Evolutionary conservation across 805 yeast genomes (phyloP).

Genomic region (Blastobotrys parvus): DNA sequence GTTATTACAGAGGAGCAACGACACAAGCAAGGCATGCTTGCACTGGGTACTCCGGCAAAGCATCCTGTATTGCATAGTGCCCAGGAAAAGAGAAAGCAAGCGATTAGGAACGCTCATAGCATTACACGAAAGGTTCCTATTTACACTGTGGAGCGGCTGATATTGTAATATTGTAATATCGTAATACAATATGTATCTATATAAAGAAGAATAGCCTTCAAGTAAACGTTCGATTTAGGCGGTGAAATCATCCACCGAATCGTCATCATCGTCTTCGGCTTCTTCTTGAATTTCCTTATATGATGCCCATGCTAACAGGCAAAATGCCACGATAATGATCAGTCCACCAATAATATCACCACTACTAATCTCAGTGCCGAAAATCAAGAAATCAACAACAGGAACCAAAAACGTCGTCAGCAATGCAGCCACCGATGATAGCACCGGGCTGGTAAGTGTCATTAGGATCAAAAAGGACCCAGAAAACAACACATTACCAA

Average conservation of each 20-base stretch:
- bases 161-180: slow-evolving; percentile 10
- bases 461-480: slow-evolving; percentile 66
- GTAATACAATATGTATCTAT: too few relatives aligned
- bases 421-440: slow-evolving; percentile 58
- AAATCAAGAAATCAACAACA: slow-evolving; percentile 59
- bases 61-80: neutral
- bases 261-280: slow-evolving; percentile 25
- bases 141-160: slow-evolving; percentile 27
- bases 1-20: slow-evolving; percentile 12
- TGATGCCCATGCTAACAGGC: slow-evolving; percentile 37
- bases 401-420: slow-evolving; percentile 78
- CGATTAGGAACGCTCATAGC: slow-evolving; percentile 9
- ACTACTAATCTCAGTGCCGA: slow-evolving; percentile 46
- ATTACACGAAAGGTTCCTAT: slow-evolving; percentile 21
- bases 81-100: slow-evolving; percentile 7
- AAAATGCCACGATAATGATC: slow-evolving; percentile 62
- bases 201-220: neutral
- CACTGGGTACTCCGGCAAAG: slow-evolving; percentile 7
- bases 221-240: neutral
- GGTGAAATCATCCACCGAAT: neutral
- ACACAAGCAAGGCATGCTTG: slow-evolving; percentile 12
- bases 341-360: slow-evolving; percentile 63
- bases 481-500: slow-evolving; percentile 60
- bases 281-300: slow-evolving; percentile 31
- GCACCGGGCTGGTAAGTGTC: slow-evolving; percentile 79